Percentiles rank a stretch among this genome's conserved stretches.
Evolutionary conservation across 202 grass and related monocot species (phyloP).

Genomic region (Digitaria exilis): DNA sequence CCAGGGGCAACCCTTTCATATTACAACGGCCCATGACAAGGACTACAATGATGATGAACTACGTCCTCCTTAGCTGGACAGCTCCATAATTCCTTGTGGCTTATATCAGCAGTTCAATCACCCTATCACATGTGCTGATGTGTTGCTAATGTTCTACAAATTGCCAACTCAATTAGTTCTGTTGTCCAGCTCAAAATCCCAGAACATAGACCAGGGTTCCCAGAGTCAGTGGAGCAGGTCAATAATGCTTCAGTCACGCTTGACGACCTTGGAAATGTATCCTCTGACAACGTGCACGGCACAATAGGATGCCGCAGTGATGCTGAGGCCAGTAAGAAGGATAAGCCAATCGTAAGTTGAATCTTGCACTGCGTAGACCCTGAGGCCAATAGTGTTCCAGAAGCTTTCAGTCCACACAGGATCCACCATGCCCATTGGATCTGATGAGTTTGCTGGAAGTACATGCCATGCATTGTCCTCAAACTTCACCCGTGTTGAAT

Average conservation of each 20-base stretch:
- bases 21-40: neutral
- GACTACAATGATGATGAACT: neutral
- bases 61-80: slow-evolving; percentile 2
- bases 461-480: slow-evolving; percentile 71
- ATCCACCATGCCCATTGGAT: slow-evolving; percentile 64
- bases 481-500: slow-evolving; percentile 82
- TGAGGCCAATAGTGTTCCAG: slow-evolving; percentile 89
- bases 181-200: neutral
- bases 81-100: slow-evolving; percentile 8
- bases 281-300: slow-evolving; percentile 51
- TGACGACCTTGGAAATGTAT: slow-evolving; percentile 67
- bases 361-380: slow-evolving; percentile 78
- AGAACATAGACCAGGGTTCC: neutral
- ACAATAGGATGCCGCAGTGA: slow-evolving; percentile 66
- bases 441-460: slow-evolving; percentile 61
- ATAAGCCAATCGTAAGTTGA: slow-evolving; percentile 66
- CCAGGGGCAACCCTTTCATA: neutral
- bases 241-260: slow-evolving; percentile 59
- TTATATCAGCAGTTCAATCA: neutral
- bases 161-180: slow-evolving; percentile 9
- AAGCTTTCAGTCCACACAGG: slow-evolving; percentile 92
- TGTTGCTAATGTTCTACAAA: slow-evolving; percentile 24
- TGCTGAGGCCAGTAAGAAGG: slow-evolving; percentile 51
- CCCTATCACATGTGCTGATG: neutral
- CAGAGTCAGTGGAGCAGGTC: slow-evolving; percentile 22